phyloP scores from a whole-genome alignment of 768 basidiomycete genomes.

The Mycena metata region DNA sequence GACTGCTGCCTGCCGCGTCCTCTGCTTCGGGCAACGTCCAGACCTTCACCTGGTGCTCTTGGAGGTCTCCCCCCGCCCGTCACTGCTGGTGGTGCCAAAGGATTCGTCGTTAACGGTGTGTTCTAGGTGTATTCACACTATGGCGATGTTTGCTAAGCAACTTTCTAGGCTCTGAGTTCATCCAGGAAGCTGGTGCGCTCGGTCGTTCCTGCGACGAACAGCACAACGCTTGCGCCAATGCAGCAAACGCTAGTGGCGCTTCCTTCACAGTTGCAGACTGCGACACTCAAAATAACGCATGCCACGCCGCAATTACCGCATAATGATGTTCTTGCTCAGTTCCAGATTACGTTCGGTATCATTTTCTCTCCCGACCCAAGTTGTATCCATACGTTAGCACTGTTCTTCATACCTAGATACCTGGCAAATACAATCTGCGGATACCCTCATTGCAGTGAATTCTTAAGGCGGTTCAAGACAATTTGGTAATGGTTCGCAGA shows the following conservation, averaged over 20 bases:
- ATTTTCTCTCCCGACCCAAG: slow-evolving; percentile 49
- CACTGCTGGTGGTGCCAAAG: slow-evolving; percentile 56
- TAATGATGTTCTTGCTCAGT: slow-evolving; percentile 34
- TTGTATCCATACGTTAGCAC: slow-evolving; percentile 63
- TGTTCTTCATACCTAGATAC: slow-evolving; percentile 40
- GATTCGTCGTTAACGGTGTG: slow-evolving; percentile 59
- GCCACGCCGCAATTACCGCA: slow-evolving; percentile 45
- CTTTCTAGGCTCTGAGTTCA: slow-evolving; percentile 56
- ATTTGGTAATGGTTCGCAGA: too few species aligned
- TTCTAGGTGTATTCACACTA: background rate
- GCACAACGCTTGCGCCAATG: slow-evolving; percentile 67
- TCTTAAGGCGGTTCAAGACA: too few species aligned
- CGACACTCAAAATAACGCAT: slow-evolving; percentile 40
- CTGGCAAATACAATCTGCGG: slow-evolving; percentile 35
- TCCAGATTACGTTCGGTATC: slow-evolving; percentile 46
- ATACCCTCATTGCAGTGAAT: slow-evolving; percentile 11
- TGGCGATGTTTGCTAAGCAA: background rate
- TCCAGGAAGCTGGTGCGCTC: slow-evolving; percentile 62
- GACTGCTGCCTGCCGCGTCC: slow-evolving; percentile 38
- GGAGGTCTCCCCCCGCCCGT: slow-evolving; percentile 63
- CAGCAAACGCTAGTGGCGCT: slow-evolving; percentile 60
- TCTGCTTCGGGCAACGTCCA: slow-evolving; percentile 55
- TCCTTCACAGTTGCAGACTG: slow-evolving; percentile 52
- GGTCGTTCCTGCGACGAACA: slow-evolving; percentile 72
- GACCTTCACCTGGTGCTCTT: slow-evolving; percentile 62